Evolutionary conservation across 1,284 basidiomycete species (phyloP).

Genomic region (Papiliotrema laurentii): DNA sequence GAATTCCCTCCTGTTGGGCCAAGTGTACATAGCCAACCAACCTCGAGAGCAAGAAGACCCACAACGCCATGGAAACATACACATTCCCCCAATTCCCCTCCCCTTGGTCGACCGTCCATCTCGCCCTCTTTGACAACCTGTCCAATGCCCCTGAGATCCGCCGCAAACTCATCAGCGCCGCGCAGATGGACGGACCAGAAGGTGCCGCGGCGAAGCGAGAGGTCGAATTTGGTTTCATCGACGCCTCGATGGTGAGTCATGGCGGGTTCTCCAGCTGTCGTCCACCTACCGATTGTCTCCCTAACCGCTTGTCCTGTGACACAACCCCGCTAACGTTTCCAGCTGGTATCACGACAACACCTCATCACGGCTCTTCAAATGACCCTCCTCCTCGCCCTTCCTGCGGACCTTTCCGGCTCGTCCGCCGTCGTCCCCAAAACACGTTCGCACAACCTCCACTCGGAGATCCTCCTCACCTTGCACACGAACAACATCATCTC

Average conservation of each 20-base stretch:
- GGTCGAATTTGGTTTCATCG: conserved; percentile 83
- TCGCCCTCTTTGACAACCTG: conserved; percentile 66
- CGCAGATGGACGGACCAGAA: conserved; percentile 56
- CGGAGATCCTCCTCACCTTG: conserved; percentile 76
- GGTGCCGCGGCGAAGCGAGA: conserved; percentile 66
- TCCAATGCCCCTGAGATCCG: conserved; percentile 61
- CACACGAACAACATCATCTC: conserved; percentile 84
- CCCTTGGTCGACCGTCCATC: conserved; percentile 50
- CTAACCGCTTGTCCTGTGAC: neutral
- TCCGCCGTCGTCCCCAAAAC: conserved; percentile 12
- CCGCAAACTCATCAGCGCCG: conserved; percentile 63
- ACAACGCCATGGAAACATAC: conserved; percentile 47
- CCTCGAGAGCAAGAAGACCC: too few relatives aligned
- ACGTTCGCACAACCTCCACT: conserved; percentile 53
- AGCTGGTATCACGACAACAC: conserved; percentile 53
- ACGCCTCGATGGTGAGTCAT: conserved; percentile 58
- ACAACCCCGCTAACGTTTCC: neutral
- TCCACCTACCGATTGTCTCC: neutral
- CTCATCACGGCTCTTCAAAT: conserved; percentile 75
- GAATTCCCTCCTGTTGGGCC: too few relatives aligned
- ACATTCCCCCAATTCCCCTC: conserved; percentile 38
- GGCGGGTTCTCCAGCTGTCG: neutral
- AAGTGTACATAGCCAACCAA: too few relatives aligned
- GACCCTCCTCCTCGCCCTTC: conserved; percentile 62
- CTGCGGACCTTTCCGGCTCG: too few relatives aligned